These are phyloP conservation scores for Hawksworthiomyces lignivorus DNA, from an alignment of 2,329 filamentous ascomycete species.

Conservation along the genomic window DNA sequence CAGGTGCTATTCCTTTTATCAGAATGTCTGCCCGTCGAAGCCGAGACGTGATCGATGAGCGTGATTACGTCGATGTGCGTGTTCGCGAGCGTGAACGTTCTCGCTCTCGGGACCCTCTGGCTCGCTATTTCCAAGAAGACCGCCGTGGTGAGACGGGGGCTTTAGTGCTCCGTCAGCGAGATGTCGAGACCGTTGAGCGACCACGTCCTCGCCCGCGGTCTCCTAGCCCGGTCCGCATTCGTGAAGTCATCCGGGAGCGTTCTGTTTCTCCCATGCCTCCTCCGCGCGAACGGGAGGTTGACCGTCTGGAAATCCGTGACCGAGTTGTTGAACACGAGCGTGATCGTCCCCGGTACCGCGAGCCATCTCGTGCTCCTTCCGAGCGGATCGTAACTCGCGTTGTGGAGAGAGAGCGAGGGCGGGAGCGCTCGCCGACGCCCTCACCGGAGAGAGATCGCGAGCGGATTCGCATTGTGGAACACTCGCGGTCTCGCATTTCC, in stretches of 20 bases:
- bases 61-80: slow-evolving; percentile 14
- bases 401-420: slow-evolving; percentile 32
- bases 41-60: slow-evolving; percentile 11
- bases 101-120: slow-evolving; percentile 36
- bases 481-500: slow-evolving; percentile 35
- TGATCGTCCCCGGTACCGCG: slow-evolving; percentile 8
- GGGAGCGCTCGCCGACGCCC: slow-evolving; percentile 37
- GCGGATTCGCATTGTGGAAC: slow-evolving; percentile 43
- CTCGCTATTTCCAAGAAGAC: slow-evolving; percentile 45
- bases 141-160: slow-evolving; percentile 37
- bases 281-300: slow-evolving; percentile 21
- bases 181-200: slow-evolving; percentile 47
- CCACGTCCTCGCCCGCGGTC: slow-evolving; percentile 34
- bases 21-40: slow-evolving; percentile 10
- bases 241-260: slow-evolving; percentile 36
- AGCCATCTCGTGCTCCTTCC: slow-evolving; percentile 5
- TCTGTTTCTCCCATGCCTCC: slow-evolving; percentile 33
- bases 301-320: slow-evolving; percentile 22
- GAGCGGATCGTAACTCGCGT: slow-evolving; percentile 27
- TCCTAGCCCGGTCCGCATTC: slow-evolving; percentile 31
- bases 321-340: slow-evolving; percentile 25
- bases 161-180: slow-evolving; percentile 46
- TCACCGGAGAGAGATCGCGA: slow-evolving; percentile 32
- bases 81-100: slow-evolving; percentile 37
- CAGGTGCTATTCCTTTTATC: background rate